phyloP scores from a whole-genome alignment of 78 protist genomes.

The Creolimax fragrantissima region DNA sequence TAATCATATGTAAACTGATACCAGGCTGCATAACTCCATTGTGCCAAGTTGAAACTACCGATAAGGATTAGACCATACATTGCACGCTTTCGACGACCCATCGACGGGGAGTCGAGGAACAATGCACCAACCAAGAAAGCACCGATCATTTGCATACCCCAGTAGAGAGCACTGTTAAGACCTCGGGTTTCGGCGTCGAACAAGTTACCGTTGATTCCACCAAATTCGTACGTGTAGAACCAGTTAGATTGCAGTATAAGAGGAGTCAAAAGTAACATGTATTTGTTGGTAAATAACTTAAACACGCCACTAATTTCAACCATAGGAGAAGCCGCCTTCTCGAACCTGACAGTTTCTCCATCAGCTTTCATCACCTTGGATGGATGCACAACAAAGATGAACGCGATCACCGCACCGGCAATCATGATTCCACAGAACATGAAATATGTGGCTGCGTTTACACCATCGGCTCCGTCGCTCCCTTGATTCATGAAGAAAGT shows the following conservation, averaged over 20 bases:
- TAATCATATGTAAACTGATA: neutral
- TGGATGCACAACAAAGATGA: neutral
- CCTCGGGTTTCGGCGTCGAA: neutral
- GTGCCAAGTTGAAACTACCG: neutral
- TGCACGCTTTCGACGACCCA: neutral
- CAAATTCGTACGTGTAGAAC: slow-evolving; percentile 12
- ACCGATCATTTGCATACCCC: slow-evolving; percentile 22
- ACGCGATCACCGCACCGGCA: neutral
- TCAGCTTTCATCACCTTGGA: neutral
- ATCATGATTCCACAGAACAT: neutral
- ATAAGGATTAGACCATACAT: neutral
- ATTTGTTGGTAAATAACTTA: neutral
- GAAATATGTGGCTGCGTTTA: neutral
- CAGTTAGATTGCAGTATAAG: neutral
- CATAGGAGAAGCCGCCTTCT: neutral
- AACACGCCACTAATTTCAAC: neutral
- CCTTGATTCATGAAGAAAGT: neutral
- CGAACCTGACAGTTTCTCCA: neutral
- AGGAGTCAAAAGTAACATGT: neutral
- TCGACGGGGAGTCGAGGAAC: neutral
- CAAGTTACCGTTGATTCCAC: neutral
- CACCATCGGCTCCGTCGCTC: neutral
- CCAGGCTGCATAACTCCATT: slow-evolving; percentile 12
- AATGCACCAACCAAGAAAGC: slow-evolving; percentile 3
- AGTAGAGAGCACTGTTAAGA: slow-evolving; percentile 10